Percentiles rank a stretch among this genome's conserved stretches.
Evolutionary conservation across 148 eudicot species (phyloP).

Genomic region (Cornus florida): DNA sequence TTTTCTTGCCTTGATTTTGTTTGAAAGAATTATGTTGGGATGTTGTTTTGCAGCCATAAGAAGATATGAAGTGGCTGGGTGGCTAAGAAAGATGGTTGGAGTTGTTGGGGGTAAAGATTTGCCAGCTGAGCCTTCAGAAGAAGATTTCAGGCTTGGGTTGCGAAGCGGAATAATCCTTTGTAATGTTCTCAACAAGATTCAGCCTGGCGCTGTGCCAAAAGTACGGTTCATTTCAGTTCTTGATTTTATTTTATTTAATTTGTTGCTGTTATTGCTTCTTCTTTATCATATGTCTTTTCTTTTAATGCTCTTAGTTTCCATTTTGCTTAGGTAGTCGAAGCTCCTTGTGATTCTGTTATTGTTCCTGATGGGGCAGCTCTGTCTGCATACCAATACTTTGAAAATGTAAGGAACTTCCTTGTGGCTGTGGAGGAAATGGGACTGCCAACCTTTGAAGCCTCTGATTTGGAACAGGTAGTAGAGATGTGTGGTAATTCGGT

Average conservation of each 20-base stretch:
- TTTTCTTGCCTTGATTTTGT: not conserved
- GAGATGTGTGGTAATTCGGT: not conserved
- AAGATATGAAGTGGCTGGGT: conserved; percentile 85
- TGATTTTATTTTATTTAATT: not conserved
- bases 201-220: conserved; percentile 73
- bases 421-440: conserved; percentile 75
- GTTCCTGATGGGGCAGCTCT: conserved; percentile 87
- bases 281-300: not conserved
- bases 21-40: not conserved
- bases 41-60: conserved; percentile 53
- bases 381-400: conserved; percentile 83
- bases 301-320: not conserved
- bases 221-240: conserved; percentile 29
- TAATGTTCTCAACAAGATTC: conserved; percentile 81
- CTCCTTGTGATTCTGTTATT: conserved; percentile 53
- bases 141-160: conserved; percentile 81
- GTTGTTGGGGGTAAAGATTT: conserved; percentile 87
- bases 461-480: conserved; percentile 86
- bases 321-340: conserved; percentile 65
- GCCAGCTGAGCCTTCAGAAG: conserved; percentile 94
- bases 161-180: conserved; percentile 91
- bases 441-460: conserved; percentile 86
- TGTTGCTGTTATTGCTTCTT: not conserved
- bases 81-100: conserved; percentile 87
- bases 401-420: conserved; percentile 83